These are phyloP conservation scores for Malus fusca DNA, from an alignment of 306 rosid species.

Conservation along the genomic window DNA sequence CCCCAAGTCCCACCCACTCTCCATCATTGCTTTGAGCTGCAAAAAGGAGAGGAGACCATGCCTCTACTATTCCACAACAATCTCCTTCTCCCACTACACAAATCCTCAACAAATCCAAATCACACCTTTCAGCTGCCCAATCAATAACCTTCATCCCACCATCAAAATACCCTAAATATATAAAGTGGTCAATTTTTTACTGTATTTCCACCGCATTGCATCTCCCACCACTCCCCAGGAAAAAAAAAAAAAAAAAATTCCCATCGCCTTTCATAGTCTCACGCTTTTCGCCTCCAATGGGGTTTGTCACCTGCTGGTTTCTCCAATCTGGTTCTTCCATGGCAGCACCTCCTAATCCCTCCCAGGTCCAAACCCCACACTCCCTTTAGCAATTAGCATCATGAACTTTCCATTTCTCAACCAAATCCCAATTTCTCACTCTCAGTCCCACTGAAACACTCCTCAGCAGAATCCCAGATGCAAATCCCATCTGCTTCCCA, in stretches of 20 bases:
- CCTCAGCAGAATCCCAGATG: neutral
- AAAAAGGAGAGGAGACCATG: neutral
- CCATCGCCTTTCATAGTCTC: neutral
- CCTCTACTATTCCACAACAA: neutral
- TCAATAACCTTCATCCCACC: neutral
- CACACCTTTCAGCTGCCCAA: neutral
- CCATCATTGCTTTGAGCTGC: neutral
- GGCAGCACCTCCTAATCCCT: neutral
- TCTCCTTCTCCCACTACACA: neutral
- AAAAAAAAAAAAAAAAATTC: neutral
- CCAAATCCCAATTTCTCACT: conserved; percentile 5
- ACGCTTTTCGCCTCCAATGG: neutral
- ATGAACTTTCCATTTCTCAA: conserved; percentile 6
- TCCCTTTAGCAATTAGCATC: neutral
- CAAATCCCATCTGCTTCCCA: neutral
- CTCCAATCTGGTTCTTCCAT: neutral
- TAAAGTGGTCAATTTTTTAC: neutral
- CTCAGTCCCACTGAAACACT: neutral
- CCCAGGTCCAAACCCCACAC: neutral
- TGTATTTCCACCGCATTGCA: neutral
- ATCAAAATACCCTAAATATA: neutral
- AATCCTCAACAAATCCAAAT: neutral
- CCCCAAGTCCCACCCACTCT: neutral
- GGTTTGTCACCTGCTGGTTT: neutral
- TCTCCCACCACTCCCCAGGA: neutral